A percentile compares a stretch with the other conserved stretches of the same genome.
phyloP scores from a whole-genome alignment of 106 monocot genomes.

The Dendrobium catenatum region DNA sequence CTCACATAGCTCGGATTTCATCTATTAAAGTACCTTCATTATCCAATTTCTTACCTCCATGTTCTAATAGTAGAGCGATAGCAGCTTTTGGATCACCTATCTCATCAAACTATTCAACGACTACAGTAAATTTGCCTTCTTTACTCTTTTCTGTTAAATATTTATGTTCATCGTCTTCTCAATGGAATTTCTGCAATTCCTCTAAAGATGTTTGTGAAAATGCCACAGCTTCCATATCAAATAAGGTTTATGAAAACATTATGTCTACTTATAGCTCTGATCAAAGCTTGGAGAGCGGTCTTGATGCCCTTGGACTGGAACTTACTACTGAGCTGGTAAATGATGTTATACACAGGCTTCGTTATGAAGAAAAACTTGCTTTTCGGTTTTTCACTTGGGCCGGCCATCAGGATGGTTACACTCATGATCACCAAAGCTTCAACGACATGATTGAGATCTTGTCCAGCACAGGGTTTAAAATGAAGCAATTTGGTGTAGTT shows the following conservation, averaged over 20 bases:
- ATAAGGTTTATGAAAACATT: constrained; percentile 50
- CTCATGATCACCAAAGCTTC: constrained; percentile 49
- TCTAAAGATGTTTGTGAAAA: neutral
- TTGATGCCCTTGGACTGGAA: constrained; percentile 36
- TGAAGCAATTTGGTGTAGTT: constrained; percentile 64
- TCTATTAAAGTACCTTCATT: neutral
- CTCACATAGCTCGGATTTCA: neutral
- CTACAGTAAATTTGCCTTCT: neutral
- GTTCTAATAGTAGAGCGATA: neutral
- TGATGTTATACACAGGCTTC: constrained; percentile 44
- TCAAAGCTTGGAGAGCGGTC: constrained; percentile 37
- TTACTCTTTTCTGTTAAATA: neutral
- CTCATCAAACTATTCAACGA: neutral
- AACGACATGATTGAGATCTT: constrained; percentile 82
- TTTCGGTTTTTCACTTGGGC: constrained; percentile 96
- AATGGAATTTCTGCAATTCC: too few relatives aligned
- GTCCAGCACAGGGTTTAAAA: constrained; percentile 75
- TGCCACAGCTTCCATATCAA: constrained; percentile 13
- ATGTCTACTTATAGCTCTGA: constrained; percentile 17
- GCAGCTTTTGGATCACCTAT: neutral
- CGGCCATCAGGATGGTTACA: constrained; percentile 45
- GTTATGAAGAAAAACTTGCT: constrained; percentile 81
- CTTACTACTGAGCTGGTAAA: constrained; percentile 56
- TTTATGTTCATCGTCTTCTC: neutral
- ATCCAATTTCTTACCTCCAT: neutral